These are phyloP conservation scores for Bipolaris gigantea DNA, from an alignment of 2,329 filamentous ascomycete genomes.

Conservation along the genomic window DNA sequence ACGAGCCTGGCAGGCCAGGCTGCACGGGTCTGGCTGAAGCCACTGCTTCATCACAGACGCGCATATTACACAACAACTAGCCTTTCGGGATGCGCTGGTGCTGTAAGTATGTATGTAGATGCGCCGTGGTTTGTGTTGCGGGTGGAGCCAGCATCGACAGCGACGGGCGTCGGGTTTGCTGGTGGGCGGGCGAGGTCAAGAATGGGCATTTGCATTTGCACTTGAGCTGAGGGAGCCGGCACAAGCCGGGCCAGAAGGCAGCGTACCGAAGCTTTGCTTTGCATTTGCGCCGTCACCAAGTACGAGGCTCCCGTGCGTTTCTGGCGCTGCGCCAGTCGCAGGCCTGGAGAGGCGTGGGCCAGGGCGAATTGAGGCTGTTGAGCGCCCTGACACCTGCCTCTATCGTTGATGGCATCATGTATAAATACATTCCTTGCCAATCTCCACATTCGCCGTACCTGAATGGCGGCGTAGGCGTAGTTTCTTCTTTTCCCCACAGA, in stretches of 20 bases:
- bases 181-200: not conserved
- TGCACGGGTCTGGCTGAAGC: constrained; percentile 5
- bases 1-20: constrained; percentile 1
- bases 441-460: constrained; percentile 6
- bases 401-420: not conserved
- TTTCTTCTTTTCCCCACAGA: constrained; percentile 5
- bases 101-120: no score
- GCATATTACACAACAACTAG: constrained; percentile 2
- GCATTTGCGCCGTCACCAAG: not conserved
- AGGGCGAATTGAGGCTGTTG: not conserved
- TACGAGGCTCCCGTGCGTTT: constrained; percentile 5
- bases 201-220: not conserved
- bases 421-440: constrained; percentile 1
- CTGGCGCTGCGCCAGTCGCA: constrained; percentile 5
- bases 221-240: not conserved
- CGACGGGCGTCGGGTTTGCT: not conserved
- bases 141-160: not conserved
- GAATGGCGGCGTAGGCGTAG: not conserved
- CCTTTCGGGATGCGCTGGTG: no score
- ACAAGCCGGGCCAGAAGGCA: constrained; percentile 1
- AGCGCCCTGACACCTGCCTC: not conserved
- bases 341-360: not conserved
- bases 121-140: not conserved
- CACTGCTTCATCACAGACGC: constrained; percentile 13
- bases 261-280: constrained; percentile 10